Conservation (phyloP, 2,329 filamentous ascomycete genomes). For the Akanthomyces uredinophilus region DNA sequence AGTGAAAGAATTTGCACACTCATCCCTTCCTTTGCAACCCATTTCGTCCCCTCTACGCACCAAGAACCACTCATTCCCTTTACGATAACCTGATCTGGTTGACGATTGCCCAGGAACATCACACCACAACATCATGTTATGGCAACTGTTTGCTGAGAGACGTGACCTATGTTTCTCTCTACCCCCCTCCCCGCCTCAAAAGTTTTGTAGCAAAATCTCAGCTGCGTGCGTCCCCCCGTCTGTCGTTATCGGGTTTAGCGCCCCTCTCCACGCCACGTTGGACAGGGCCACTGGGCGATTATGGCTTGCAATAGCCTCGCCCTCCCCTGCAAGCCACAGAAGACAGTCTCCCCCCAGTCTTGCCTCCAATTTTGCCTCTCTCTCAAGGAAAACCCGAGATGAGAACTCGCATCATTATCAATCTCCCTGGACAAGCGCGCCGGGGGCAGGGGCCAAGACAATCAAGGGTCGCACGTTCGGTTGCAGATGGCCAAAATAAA, state of each 20-base stretch:
- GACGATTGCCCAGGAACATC: not conserved
- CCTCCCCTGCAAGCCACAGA: constrained; percentile 5
- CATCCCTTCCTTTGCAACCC: not conserved
- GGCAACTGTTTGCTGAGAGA: not conserved
- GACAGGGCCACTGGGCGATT: constrained; percentile 6
- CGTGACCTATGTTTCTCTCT: not conserved
- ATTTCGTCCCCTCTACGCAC: not conserved
- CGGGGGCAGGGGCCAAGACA: too few species aligned
- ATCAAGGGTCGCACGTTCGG: too few species aligned
- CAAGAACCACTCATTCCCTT: too few species aligned
- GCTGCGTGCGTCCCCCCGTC: not conserved
- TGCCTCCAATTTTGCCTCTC: not conserved
- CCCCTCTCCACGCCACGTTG: not conserved
- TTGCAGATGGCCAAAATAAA: too few species aligned
- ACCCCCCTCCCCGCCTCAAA: too few species aligned
- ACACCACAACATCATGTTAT: too few species aligned
- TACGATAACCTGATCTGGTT: too few species aligned
- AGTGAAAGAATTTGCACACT: not conserved
- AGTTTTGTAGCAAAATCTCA: not conserved
- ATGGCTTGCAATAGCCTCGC: constrained; percentile 7
- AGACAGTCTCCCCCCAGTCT: too few species aligned
- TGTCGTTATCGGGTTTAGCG: constrained; percentile 9
- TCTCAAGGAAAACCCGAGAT: not conserved
- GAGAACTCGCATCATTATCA: not conserved
- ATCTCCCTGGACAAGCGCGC: too few species aligned